A percentile compares a stretch with the other conserved stretches of the same genome.
These are phyloP conservation scores for Yarrowia deformans DNA, from an alignment of 805 yeast species.

Conservation along the genomic window DNA sequence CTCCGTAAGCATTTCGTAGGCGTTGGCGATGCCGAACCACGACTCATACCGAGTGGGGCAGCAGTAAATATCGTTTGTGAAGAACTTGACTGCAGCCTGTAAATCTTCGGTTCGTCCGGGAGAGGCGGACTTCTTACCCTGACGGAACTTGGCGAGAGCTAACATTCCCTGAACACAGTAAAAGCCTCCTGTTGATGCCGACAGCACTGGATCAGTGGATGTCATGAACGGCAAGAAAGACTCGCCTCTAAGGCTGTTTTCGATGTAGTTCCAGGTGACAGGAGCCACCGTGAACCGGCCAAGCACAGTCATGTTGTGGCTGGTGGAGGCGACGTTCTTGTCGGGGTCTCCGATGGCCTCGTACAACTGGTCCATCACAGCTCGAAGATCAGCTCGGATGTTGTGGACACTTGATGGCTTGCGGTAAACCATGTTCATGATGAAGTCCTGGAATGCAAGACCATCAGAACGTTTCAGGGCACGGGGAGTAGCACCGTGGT, in stretches of 20 bases:
- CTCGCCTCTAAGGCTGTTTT: slow-evolving; percentile 44
- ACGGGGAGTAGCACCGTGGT: slow-evolving; percentile 62
- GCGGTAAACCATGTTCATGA: slow-evolving; percentile 63
- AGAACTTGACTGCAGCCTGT: slow-evolving; percentile 71
- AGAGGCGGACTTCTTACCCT: slow-evolving; percentile 77
- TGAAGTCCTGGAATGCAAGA: slow-evolving; percentile 54
- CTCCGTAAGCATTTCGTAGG: slow-evolving; percentile 79
- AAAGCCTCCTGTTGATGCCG: slow-evolving; percentile 61
- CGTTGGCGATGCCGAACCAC: slow-evolving; percentile 85
- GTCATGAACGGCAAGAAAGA: slow-evolving; percentile 42
- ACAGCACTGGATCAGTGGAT: slow-evolving; percentile 48
- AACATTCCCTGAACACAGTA: slow-evolving; percentile 74
- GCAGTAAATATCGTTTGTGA: slow-evolving; percentile 70
- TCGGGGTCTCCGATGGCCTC: slow-evolving; percentile 74
- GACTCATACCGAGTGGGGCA: slow-evolving; percentile 76
- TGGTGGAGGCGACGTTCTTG: slow-evolving; percentile 42
- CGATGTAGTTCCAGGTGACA: slow-evolving; percentile 43
- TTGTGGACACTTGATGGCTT: slow-evolving; percentile 66
- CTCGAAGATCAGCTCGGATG: slow-evolving; percentile 72
- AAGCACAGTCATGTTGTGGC: slow-evolving; percentile 55
- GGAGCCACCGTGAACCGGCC: slow-evolving; percentile 55
- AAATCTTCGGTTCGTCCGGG: slow-evolving; percentile 77
- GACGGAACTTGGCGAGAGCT: slow-evolving; percentile 70
- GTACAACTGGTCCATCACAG: slow-evolving; percentile 71
- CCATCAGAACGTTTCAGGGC: slow-evolving; percentile 56